Base-by-base conservation (phyloP, 495 filamentous ascomycete species). In the Xylaria telfairii region DNA sequence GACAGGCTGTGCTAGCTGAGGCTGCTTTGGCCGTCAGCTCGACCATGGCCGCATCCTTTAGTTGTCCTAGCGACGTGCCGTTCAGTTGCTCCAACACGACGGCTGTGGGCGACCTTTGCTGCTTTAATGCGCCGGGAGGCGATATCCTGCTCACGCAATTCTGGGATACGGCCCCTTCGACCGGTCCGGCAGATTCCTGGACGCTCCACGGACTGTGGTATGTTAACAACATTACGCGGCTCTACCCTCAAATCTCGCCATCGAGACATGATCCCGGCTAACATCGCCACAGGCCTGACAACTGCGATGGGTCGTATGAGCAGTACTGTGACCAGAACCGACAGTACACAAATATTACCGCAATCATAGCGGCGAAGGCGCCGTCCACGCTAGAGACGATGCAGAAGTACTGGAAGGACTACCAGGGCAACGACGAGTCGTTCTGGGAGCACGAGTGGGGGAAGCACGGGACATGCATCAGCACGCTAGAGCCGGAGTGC, bases 361-460 rank as follows among this genome's bases (percentile, higher is more conserved):
- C 62, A 39, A 80, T 80, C 26, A 61, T 80, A 44, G 60, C 67
- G 19, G 37, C 49, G 4, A 71, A 62, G 34, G 71, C 71, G 24
- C 70, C 75, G 3, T 69, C 60, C 44, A 71, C 71, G 32, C 81
- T 94, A 5, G 83, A 94, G 0, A 77, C 81, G 13, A 95, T 95
- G 92, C 78, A 88, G 51, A 88, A 81, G 19, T 94, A 90, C 81
- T 95, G 92, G 93, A 91, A 82, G 39, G 79, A 81, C 24, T 78
- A 83, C 49, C 17, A 70, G 1, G 79, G 92, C 53, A 81, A 88
- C 56, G 89, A 90, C 62, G 86, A 89, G 69, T 76, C 80, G 15
- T 86, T 96, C 71, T 95, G 92, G 92, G 81, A 92, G 76, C 93
- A 96, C 71, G 93, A 96, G 75, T 96, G 91, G 90, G 86, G 83